A percentile compares a stretch with the other conserved stretches of the same genome.
Evolutionary conservation across 495 filamentous ascomycete species (phyloP).

Genomic region (Xylaria longipes): DNA sequence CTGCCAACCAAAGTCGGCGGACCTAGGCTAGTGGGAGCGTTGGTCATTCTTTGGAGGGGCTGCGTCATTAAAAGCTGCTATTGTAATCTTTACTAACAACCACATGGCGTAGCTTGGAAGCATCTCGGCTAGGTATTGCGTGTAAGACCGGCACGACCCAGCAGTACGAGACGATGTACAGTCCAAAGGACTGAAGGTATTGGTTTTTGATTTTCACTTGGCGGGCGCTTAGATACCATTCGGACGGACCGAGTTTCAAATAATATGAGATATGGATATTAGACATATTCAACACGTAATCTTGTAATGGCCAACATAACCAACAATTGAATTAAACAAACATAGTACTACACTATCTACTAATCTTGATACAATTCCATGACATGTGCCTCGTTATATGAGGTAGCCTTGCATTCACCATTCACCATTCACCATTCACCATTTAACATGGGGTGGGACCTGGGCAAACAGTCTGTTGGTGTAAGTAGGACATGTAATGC

Average conservation of each 20-base stretch:
- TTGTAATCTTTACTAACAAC: conserved; percentile 12
- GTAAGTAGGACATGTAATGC: not conserved
- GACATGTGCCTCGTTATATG: not conserved
- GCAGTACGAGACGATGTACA: not conserved
- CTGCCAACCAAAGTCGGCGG: conserved; percentile 24
- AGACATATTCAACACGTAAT: not conserved
- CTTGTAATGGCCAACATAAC: not conserved
- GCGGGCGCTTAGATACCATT: not conserved
- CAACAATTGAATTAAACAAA: not conserved
- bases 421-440: no score
- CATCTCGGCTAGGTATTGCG: not conserved
- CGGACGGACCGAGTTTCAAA: not conserved
- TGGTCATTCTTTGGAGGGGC: conserved; percentile 28
- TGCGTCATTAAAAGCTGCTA: conserved; percentile 23
- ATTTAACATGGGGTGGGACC: not conserved
- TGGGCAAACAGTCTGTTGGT: not conserved
- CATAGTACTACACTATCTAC: not conserved
- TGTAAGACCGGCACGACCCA: not conserved
- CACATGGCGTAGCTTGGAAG: conserved; percentile 2
- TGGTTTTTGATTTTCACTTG: not conserved
- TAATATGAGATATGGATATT: not conserved
- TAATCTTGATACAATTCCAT: not conserved
- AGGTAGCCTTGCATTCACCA: not conserved
- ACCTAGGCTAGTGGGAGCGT: conserved; percentile 23
- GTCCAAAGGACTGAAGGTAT: not conserved